Conservation (phyloP, 1,139 yeast species). For the Candida tetrigidarum region DNA sequence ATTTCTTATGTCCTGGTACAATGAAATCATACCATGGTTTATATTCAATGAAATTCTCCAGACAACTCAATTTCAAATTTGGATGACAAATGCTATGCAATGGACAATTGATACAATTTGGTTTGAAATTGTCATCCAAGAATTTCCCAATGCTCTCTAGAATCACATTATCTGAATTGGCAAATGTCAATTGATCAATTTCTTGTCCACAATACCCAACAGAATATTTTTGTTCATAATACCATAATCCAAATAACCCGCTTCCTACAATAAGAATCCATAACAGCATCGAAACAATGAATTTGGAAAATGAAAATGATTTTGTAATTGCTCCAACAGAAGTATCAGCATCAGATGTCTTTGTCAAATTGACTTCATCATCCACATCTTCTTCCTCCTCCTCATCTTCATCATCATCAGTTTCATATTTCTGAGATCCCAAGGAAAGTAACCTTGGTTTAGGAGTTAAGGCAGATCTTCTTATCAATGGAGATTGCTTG, state of each 20-base stretch:
- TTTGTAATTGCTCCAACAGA: neutral
- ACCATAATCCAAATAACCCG: constrained; percentile 56
- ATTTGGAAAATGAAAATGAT: constrained; percentile 10
- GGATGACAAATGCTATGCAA: constrained; percentile 77
- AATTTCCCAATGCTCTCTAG: constrained; percentile 30
- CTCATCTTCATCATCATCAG: constrained; percentile 19
- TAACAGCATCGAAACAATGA: constrained; percentile 21
- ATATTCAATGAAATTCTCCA: constrained; percentile 62
- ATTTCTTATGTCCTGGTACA: constrained; percentile 47
- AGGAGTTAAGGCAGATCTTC: constrained; percentile 19
- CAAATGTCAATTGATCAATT: constrained; percentile 40
- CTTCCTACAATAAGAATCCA: constrained; percentile 33
- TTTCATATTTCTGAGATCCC: constrained; percentile 14
- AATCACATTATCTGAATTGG: constrained; percentile 21
- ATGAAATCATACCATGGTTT: constrained; percentile 68
- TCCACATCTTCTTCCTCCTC: constrained; percentile 11
- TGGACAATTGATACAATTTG: constrained; percentile 80
- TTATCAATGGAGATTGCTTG: constrained; percentile 7
- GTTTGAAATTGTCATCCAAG: constrained; percentile 49
- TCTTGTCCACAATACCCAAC: constrained; percentile 76
- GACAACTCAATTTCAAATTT: constrained; percentile 63
- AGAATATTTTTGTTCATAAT: constrained; percentile 58
- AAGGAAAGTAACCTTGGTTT: constrained; percentile 25
- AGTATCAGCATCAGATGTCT: constrained; percentile 9
- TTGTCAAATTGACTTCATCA: constrained; percentile 9